Base-by-base conservation (phyloP, 1,284 basidiomycete genomes). In the Naganishia sp. region DNA sequence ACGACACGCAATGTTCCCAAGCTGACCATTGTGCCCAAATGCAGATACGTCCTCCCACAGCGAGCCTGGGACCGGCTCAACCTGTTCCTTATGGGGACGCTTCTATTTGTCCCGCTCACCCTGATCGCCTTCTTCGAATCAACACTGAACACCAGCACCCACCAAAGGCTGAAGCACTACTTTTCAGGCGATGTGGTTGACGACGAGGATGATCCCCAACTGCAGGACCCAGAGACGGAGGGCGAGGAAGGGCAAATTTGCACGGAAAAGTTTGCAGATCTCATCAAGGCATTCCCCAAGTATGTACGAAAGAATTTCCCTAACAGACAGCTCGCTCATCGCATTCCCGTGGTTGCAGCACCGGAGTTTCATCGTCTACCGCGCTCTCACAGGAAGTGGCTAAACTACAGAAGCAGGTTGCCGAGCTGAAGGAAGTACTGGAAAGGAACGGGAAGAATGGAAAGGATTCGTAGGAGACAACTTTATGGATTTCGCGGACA, bases 231-330 rank as follows among this genome's bases (percentile, higher is more conserved):
- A 2, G 72, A 72, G 9, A 63, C 88, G 84, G 61, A 74, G 86
- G 70, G 81, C 62, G 77, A 77, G 55, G 72, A 75, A 2, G 79
- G 79, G 32, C 71, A 84, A 69, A 95, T 96, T 73, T 87, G 85
- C 71, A 89, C 82, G 72, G 85, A 89, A 41, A 82, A 85, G 32
- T 96, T 93, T 74, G 83, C 84, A 18, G 87, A 93, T 54, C 79
- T 96, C 57, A 81, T 90, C 71, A 86, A 86, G 77, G 83, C 77
- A 45, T 89, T 96, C 81, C 93, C 93, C 1, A 86, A 92, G 90
- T 91, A 71, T 73, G 85, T 77, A 1, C 41, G 62, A 70, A 10
- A 42, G 47, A 42, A 31, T 64, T 25, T 25, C 42, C n/a, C 54
- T 28, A 13, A 39, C 35, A 39, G 35, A 39, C 13, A 13, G 35